Percentiles rank a stretch among this genome's conserved stretches.
phyloP scores from a whole-genome alignment of 164 flowering plant species.

The Chloranthus sessilifolius region DNA sequence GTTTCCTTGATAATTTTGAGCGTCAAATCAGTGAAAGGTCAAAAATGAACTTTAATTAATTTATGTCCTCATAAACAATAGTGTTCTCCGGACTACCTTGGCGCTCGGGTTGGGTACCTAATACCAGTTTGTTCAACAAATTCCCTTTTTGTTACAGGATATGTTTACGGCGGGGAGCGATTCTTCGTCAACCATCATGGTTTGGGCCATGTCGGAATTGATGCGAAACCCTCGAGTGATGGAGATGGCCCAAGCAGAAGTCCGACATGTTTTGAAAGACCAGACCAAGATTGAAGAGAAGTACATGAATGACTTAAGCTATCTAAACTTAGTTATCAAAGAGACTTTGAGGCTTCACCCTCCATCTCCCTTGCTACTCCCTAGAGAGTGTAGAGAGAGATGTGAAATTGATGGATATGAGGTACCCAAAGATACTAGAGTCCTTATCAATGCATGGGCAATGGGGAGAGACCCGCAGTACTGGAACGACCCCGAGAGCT shows the following conservation, averaged over 20 bases:
- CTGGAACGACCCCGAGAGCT: constrained; percentile 1
- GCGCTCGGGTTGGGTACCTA: too few species aligned
- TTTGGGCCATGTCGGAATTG: constrained; percentile 6
- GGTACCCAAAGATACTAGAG: constrained; percentile 6
- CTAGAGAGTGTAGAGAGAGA: constrained; percentile 14
- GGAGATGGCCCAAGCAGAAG: constrained; percentile 7
- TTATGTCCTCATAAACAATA: too few species aligned
- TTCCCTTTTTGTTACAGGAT: not conserved
- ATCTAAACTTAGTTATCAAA: constrained; percentile 2
- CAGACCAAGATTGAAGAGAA: constrained; percentile 3
- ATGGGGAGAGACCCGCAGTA: not conserved
- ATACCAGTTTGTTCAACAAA: too few species aligned
- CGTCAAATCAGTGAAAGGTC: too few species aligned
- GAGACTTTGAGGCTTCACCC: constrained; percentile 38
- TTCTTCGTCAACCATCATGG: not conserved
- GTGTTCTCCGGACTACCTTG: too few species aligned
- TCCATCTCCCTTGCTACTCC: constrained; percentile 22
- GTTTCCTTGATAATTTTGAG: too few species aligned
- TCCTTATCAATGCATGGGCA: constrained; percentile 12
- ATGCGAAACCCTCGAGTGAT: not conserved
- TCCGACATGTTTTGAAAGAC: not conserved
- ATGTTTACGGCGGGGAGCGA: constrained; percentile 1
- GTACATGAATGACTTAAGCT: not conserved
- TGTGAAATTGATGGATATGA: constrained; percentile 14
- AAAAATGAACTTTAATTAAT: too few species aligned